Conservation (phyloP, 1,284 basidiomycete genomes). For the Puccinia coronata region DNA sequence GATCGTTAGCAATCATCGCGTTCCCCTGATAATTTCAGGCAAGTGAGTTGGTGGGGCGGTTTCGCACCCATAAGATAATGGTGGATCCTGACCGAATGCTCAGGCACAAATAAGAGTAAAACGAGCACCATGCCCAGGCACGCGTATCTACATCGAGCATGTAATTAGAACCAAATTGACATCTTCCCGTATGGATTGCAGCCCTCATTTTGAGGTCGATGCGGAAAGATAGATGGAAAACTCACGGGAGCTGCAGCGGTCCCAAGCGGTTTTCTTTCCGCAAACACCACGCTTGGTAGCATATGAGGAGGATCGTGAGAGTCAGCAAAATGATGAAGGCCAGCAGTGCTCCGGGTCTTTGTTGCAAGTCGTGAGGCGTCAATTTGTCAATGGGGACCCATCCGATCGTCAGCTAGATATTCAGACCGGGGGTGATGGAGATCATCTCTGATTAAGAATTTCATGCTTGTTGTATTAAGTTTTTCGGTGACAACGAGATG, state of each 20-base stretch:
- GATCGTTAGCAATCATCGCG: background rate
- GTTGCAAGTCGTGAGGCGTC: conserved; percentile 35
- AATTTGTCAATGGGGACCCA: conserved; percentile 38
- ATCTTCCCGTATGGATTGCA: too few relatives aligned
- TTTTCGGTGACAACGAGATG: background rate
- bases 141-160: conserved; percentile 4
- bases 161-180: background rate
- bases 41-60: too few relatives aligned
- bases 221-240: background rate
- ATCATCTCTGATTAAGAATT: conserved; percentile 3
- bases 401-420: conserved; percentile 6
- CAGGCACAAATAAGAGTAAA: conserved; percentile 9
- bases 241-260: background rate
- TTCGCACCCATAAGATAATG: conserved; percentile 26
- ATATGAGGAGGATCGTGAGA: background rate
- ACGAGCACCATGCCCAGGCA: conserved; percentile 9
- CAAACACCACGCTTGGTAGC: conserved; percentile 13
- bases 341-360: conserved; percentile 12
- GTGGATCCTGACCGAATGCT: conserved; percentile 28
- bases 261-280: conserved; percentile 17
- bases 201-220: too few relatives aligned
- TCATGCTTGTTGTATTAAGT: background rate
- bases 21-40: too few relatives aligned
- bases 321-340: background rate
- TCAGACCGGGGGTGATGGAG: background rate